These are phyloP conservation scores for Fusarium cyanostomum DNA, from an alignment of 2,329 filamentous ascomycete genomes.

Conservation along the genomic window DNA sequence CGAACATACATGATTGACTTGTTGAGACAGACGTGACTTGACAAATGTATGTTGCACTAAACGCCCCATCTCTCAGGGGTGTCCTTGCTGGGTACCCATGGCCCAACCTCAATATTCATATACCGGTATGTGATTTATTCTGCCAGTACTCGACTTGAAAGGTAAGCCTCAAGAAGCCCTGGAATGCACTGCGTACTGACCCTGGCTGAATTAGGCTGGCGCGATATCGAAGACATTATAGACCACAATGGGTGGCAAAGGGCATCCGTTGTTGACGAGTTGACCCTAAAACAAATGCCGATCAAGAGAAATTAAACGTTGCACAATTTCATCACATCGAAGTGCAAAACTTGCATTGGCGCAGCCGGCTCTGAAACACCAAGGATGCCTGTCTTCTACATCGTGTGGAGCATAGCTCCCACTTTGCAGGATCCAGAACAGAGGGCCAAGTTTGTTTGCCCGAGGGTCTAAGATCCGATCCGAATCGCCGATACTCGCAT, in stretches of 20 bases:
- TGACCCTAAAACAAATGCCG: background rate
- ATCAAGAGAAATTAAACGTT: constrained; percentile 1
- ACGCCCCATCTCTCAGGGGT: background rate
- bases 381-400: constrained; percentile 12
- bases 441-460: constrained; percentile 1
- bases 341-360: constrained; percentile 29
- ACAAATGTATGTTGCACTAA: background rate
- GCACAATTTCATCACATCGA: background rate
- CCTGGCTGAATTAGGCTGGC: too few species aligned
- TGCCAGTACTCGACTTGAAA: background rate
- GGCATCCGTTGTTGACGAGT: background rate
- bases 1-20: background rate
- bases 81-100: background rate
- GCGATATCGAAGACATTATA: too few species aligned
- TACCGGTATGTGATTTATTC: background rate
- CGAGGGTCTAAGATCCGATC: background rate
- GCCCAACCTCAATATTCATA: background rate
- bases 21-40: background rate
- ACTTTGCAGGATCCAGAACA: background rate
- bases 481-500: background rate
- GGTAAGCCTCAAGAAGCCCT: background rate
- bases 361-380: constrained; percentile 24
- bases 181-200: too few species aligned
- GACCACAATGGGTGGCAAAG: background rate
- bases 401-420: background rate